phyloP scores from a whole-genome alignment of 2,329 filamentous ascomycete genomes.

The Exophiala viscosa region DNA sequence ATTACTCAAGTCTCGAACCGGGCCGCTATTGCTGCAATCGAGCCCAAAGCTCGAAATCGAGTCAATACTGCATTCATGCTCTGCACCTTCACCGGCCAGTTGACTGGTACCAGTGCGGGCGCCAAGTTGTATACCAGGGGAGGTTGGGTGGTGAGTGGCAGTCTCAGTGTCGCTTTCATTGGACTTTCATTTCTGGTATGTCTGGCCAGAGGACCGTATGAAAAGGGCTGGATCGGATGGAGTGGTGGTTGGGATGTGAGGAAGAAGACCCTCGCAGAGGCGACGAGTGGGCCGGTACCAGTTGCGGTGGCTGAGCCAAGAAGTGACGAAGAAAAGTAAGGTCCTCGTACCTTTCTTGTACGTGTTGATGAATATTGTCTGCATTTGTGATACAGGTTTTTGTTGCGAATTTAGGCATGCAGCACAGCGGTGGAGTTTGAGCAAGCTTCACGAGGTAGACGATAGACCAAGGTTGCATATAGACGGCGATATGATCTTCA shows the following conservation, averaged over 20 bases:
- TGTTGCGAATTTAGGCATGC: no score
- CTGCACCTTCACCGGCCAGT: slow-evolving; percentile 67
- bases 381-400: no score
- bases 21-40: slow-evolving; percentile 65
- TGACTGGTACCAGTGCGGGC: slow-evolving; percentile 64
- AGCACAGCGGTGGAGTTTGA: no score
- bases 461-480: no score
- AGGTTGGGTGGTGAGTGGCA: slow-evolving; percentile 57
- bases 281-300: slow-evolving; percentile 14
- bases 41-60: slow-evolving; percentile 67
- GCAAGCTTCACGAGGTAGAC: no score
- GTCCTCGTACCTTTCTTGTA: no score
- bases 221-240: slow-evolving; percentile 60
- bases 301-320: neutral
- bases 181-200: slow-evolving; percentile 47
- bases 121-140: slow-evolving; percentile 54
- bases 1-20: slow-evolving; percentile 72
- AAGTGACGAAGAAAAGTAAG: neutral
- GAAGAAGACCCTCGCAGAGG: slow-evolving; percentile 22
- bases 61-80: slow-evolving; percentile 84
- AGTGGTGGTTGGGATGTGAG: slow-evolving; percentile 52
- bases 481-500: no score
- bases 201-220: slow-evolving; percentile 52
- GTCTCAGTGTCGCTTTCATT: slow-evolving; percentile 55
- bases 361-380: no score